phyloP scores from a whole-genome alignment of 2,329 filamentous ascomycete species.

The Colletotrichum chlorophyti region DNA sequence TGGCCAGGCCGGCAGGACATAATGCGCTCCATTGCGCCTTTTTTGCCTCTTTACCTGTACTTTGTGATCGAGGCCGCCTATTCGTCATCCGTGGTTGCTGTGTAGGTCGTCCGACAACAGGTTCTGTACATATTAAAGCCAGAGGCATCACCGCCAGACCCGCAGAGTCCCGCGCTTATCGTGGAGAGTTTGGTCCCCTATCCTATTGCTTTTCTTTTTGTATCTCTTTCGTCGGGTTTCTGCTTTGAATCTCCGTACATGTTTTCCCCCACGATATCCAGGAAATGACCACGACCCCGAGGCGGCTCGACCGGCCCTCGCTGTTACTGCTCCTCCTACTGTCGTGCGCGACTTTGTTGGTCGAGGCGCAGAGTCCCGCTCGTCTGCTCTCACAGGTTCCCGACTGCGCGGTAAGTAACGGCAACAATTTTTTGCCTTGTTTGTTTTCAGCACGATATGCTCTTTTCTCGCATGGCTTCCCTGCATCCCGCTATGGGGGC shows the following conservation, averaged over 20 bases:
- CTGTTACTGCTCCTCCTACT: conserved; percentile 10
- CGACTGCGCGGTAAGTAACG: conserved; percentile 17
- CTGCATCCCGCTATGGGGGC: neutral
- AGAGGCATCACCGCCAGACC: no score
- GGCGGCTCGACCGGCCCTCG: conserved; percentile 1
- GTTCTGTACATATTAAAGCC: no score
- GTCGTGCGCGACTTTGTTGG: neutral
- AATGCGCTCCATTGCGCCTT: conserved; percentile 16
- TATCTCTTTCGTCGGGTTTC: neutral
- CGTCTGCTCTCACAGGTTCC: conserved; percentile 9
- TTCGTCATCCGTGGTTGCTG: no score
- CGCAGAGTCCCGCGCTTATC: no score
- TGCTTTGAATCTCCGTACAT: conserved; percentile 8
- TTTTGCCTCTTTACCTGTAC: neutral
- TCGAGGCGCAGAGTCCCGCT: conserved; percentile 13
- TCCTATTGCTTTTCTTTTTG: neutral
- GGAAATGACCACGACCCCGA: conserved; percentile 14
- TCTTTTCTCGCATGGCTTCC: neutral
- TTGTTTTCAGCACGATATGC: neutral
- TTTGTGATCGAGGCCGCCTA: no score
- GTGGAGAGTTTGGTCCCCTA: no score
- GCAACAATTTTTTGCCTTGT: neutral
- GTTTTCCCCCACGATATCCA: conserved; percentile 6
- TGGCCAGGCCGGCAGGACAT: neutral
- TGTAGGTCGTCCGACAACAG: no score